Evolutionary conservation across 257 asterid species (phyloP).

Genomic region (Petunia axillaris): DNA sequence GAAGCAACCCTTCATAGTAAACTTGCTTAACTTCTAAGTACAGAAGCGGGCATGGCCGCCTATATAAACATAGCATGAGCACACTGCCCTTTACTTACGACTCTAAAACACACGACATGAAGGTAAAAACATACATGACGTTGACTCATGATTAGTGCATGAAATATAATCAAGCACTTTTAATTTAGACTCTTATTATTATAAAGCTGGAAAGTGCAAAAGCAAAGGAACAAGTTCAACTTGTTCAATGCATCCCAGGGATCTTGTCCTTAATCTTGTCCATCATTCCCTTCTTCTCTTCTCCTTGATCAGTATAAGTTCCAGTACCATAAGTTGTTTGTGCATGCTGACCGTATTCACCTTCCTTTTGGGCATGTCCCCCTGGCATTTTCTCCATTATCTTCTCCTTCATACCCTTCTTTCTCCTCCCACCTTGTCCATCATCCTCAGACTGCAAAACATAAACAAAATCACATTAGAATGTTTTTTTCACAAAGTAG

Average conservation of each 20-base stretch:
- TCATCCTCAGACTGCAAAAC: constrained; percentile 48
- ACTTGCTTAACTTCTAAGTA: neutral
- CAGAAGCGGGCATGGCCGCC: constrained; percentile 13
- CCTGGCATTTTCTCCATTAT: constrained; percentile 55
- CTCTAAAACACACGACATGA: neutral
- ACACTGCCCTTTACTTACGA: neutral
- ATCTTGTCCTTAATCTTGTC: constrained; percentile 84
- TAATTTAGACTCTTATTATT: neutral
- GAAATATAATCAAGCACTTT: constrained; percentile 9
- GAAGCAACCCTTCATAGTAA: neutral
- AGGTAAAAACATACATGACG: neutral
- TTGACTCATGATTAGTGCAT: neutral
- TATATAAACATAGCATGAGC: neutral
- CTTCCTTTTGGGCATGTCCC: constrained; percentile 42
- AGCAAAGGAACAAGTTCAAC: neutral
- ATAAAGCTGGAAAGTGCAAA: neutral
- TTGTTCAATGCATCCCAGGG: constrained; percentile 43
- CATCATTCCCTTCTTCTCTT: constrained; percentile 79
- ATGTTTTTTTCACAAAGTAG: neutral
- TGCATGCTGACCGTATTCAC: constrained; percentile 1
- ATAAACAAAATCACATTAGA: neutral
- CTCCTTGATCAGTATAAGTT: constrained; percentile 23
- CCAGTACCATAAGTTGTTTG: neutral
- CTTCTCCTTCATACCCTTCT: constrained; percentile 48
- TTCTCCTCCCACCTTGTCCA: constrained; percentile 58